These are phyloP conservation scores for Aureobasidium sp. DNA, from an alignment of 2,329 filamentous ascomycete species.

Conservation along the genomic window DNA sequence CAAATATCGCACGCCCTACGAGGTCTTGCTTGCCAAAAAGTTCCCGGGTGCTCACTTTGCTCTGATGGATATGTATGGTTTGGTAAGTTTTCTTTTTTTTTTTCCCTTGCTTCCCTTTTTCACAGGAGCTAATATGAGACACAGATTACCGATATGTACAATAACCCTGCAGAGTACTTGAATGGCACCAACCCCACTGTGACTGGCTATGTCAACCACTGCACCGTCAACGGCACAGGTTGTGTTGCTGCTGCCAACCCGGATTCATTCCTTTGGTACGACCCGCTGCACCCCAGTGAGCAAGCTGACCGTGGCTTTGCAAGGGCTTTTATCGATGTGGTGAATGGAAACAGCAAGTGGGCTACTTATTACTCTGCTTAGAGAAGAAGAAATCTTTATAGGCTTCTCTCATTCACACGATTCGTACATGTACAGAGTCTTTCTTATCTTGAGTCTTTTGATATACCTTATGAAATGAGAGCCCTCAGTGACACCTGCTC, in stretches of 20 bases:
- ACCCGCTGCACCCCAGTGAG: conserved; percentile 63
- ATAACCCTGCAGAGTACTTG: conserved; percentile 52
- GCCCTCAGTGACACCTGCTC: too few species aligned
- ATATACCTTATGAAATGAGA: too few species aligned
- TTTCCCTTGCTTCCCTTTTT: background rate
- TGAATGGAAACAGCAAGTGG: conserved; percentile 41
- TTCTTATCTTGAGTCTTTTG: too few species aligned
- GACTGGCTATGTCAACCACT: conserved; percentile 49
- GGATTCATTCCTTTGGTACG: conserved; percentile 63
- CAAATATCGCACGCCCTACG: conserved; percentile 42
- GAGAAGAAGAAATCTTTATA: background rate
- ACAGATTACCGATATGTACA: conserved; percentile 54
- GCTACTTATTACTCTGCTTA: conserved; percentile 32
- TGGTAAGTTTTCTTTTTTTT: conserved; percentile 33
- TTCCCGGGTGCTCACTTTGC: conserved; percentile 52
- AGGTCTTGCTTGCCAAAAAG: conserved; percentile 32
- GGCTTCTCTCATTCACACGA: too few species aligned
- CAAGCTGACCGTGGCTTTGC: conserved; percentile 52
- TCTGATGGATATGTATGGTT: conserved; percentile 56
- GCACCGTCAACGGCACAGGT: conserved; percentile 32
- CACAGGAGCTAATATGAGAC: background rate
- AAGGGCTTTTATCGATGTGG: conserved; percentile 46
- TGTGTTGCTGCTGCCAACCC: conserved; percentile 36
- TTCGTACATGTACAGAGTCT: too few species aligned
- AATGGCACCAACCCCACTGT: conserved; percentile 55